These are phyloP conservation scores for Omphalotus olearius DNA, from an alignment of 1,284 basidiomycete species.

Conservation along the genomic window DNA sequence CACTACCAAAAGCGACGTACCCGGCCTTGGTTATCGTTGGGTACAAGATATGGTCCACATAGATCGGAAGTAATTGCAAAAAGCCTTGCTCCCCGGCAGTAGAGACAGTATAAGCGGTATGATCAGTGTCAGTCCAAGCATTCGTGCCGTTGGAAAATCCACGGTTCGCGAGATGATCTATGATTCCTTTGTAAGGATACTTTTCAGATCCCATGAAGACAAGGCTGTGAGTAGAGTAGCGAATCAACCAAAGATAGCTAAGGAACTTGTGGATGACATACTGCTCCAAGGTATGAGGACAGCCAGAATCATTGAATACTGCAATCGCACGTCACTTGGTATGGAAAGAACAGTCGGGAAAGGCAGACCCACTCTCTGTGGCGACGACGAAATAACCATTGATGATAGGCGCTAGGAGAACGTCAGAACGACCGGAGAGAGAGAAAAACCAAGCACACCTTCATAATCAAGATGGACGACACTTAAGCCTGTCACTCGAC, in stretches of 20 bases:
- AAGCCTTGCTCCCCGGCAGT: conserved; percentile 97
- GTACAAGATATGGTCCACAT: conserved; percentile 96
- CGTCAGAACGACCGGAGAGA: conserved; percentile 6
- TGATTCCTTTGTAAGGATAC: conserved; percentile 96
- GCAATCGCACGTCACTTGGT: conserved; percentile 9
- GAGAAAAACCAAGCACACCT: conserved; percentile 37
- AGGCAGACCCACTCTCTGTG: conserved; percentile 74
- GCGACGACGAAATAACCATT: conserved; percentile 92
- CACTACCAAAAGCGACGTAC: conserved; percentile 25
- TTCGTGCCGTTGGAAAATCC: conserved; percentile 94
- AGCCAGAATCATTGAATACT: conserved; percentile 92
- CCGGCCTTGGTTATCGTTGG: conserved; percentile 91
- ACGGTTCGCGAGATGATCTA: conserved; percentile 96
- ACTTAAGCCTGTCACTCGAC: conserved; percentile 72
- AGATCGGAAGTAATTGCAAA: conserved; percentile 90
- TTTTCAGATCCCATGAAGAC: conserved; percentile 94
- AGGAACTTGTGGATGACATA: conserved; percentile 22
- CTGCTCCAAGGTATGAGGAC: conserved; percentile 95
- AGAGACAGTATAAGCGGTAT: conserved; percentile 95
- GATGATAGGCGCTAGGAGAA: conserved; percentile 70
- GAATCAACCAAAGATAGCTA: conserved; percentile 1
- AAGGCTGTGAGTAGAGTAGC: conserved; percentile 46
- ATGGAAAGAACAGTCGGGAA: neutral
- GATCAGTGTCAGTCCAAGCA: conserved; percentile 82
- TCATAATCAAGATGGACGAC: conserved; percentile 83